These are phyloP conservation scores for Emericellopsis terricola DNA, from an alignment of 495 filamentous ascomycete genomes.

Conservation along the genomic window DNA sequence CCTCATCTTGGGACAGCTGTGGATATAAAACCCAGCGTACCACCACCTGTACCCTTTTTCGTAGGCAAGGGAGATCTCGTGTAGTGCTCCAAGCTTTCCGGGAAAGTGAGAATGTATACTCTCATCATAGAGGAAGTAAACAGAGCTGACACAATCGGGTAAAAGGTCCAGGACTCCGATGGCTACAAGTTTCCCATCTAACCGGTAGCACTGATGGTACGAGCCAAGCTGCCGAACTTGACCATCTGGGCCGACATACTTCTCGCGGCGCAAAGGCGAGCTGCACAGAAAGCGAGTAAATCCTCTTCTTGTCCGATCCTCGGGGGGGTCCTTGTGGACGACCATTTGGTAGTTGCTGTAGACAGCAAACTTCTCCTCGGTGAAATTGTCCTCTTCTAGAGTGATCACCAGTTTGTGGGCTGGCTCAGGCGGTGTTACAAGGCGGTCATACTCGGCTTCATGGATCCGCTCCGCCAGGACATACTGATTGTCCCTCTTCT, in stretches of 20 bases:
- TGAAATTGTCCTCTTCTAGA: slow-evolving; percentile 62
- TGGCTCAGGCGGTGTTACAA: slow-evolving; percentile 44
- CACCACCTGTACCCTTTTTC: slow-evolving; percentile 53
- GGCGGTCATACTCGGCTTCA: slow-evolving; percentile 36
- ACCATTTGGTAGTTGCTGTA: slow-evolving; percentile 74
- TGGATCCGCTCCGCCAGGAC: slow-evolving; percentile 58
- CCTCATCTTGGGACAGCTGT: slow-evolving; percentile 32
- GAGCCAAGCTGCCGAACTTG: slow-evolving; percentile 51
- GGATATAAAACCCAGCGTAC: slow-evolving; percentile 33
- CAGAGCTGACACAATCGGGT: slow-evolving; percentile 74
- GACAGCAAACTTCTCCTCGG: slow-evolving; percentile 71
- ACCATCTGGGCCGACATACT: slow-evolving; percentile 21
- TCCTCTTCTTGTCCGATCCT: slow-evolving; percentile 44
- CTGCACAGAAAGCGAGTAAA: slow-evolving; percentile 75
- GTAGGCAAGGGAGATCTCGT: slow-evolving; percentile 62
- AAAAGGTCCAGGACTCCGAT: slow-evolving; percentile 79
- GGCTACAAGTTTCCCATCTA: slow-evolving; percentile 78
- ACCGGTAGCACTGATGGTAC: slow-evolving; percentile 88
- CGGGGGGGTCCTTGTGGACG: slow-evolving; percentile 57
- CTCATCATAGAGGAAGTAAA: slow-evolving; percentile 88
- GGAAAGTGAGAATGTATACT: slow-evolving; percentile 63
- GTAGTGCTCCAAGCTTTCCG: slow-evolving; percentile 74
- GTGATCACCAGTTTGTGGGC: slow-evolving; percentile 64
- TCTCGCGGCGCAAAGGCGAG: slow-evolving; percentile 48
- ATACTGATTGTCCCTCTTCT: slow-evolving; percentile 52